Conservation (phyloP, 495 filamentous ascomycete genomes). For the Neurospora sp. region DNA sequence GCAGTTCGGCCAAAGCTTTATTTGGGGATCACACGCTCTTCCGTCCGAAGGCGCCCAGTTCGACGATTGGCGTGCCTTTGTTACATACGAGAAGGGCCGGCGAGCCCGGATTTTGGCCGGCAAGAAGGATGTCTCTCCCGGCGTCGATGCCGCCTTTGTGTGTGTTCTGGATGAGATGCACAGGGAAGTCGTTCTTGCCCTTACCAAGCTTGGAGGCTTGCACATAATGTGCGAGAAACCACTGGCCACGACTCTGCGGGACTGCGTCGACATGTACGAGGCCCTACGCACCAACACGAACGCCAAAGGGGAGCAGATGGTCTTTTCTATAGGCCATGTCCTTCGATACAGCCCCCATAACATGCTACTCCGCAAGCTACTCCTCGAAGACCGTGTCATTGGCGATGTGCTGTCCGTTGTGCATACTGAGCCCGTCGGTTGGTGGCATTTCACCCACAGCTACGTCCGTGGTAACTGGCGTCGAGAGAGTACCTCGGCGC, state of each 20-base stretch:
- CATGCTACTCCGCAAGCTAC: conserved; percentile 64
- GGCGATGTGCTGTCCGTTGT: conserved; percentile 83
- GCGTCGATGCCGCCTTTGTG: conserved; percentile 74
- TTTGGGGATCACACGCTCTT: conserved; percentile 43
- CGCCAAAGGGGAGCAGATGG: conserved; percentile 24
- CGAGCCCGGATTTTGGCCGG: conserved; percentile 33
- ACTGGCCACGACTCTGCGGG: conserved; percentile 63
- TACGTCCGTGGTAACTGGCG: conserved; percentile 96
- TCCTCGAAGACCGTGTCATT: conserved; percentile 61
- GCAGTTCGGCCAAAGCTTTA: conserved; percentile 54
- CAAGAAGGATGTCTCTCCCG: conserved; percentile 32
- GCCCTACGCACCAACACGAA: conserved; percentile 26
- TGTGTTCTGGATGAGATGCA: conserved; percentile 87
- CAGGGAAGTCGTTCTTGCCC: conserved; percentile 59
- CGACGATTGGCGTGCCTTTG: conserved; percentile 60
- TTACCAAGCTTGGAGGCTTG: conserved; percentile 53
- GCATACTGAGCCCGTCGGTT: conserved; percentile 89
- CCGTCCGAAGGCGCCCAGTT: conserved; percentile 52
- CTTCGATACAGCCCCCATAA: conserved; percentile 88
- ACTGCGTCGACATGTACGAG: conserved; percentile 65
- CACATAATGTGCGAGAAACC: conserved; percentile 97
- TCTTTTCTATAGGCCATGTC: conserved; percentile 81
- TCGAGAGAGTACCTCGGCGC: conserved; percentile 58
- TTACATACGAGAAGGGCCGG: conserved; percentile 51
- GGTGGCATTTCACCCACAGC: conserved; percentile 92